phyloP scores from a whole-genome alignment of 1,139 yeast genomes.

The Nakaseomyces sp. region DNA sequence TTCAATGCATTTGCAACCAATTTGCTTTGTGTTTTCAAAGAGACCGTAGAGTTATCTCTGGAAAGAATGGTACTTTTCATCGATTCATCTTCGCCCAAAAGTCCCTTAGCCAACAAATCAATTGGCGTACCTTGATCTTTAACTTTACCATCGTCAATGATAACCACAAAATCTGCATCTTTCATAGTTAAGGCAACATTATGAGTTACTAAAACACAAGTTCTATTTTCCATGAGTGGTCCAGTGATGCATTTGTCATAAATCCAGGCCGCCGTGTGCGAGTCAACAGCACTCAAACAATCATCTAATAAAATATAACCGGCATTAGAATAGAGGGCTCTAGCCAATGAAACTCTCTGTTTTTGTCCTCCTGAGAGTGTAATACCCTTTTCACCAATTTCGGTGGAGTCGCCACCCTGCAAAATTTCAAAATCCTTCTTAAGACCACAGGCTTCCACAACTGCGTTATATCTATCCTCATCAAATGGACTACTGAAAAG shows the following conservation, averaged over 20 bases:
- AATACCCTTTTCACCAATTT: constrained; percentile 86
- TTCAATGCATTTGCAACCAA: constrained; percentile 20
- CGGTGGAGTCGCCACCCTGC: constrained; percentile 68
- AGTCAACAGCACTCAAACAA: constrained; percentile 85
- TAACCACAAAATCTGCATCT: constrained; percentile 62
- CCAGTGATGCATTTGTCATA: constrained; percentile 80
- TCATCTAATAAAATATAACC: constrained; percentile 73
- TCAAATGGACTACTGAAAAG: constrained; percentile 61
- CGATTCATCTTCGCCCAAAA: constrained; percentile 13
- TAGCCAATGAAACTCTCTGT: constrained; percentile 82
- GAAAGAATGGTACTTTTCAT: constrained; percentile 2
- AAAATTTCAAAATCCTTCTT: constrained; percentile 58
- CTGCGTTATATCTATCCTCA: constrained; percentile 60
- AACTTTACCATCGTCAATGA: constrained; percentile 72
- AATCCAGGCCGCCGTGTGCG: constrained; percentile 82
- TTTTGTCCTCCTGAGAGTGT: constrained; percentile 90
- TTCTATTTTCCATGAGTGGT: constrained; percentile 65
- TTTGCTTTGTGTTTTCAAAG: constrained; percentile 27
- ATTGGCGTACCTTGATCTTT: constrained; percentile 60
- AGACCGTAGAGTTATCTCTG: constrained; percentile 6
- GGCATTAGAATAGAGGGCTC: constrained; percentile 78
- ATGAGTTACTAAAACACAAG: constrained; percentile 80
- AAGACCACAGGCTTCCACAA: constrained; percentile 71
- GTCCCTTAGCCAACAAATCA: constrained; percentile 41
- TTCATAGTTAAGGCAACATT: constrained; percentile 78